These are phyloP conservation scores for Aureobasidium pullulans DNA, from an alignment of 2,329 filamentous ascomycete species.

Conservation along the genomic window DNA sequence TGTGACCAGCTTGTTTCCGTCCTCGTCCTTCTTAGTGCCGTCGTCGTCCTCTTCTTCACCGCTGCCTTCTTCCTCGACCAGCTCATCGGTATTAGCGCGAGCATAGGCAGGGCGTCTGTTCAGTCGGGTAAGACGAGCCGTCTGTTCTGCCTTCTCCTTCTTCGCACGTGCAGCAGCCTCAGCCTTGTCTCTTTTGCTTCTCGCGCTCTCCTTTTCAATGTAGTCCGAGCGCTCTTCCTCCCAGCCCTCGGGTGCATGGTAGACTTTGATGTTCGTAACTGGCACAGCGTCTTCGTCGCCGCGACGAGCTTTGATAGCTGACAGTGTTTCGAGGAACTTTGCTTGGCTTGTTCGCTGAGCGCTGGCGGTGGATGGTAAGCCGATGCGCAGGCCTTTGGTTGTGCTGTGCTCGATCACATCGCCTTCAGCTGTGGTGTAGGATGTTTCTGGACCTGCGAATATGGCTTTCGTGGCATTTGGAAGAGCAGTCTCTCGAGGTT, in stretches of 20 bases:
- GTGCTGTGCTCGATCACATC: slow-evolving; percentile 12
- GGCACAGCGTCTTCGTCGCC: slow-evolving; percentile 32
- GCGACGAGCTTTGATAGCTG: slow-evolving; percentile 34
- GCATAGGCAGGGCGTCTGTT: slow-evolving; percentile 3
- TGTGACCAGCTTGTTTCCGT: slow-evolving; percentile 3
- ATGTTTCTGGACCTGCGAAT: neutral
- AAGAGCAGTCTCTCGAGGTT: slow-evolving; percentile 19
- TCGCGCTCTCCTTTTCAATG: slow-evolving; percentile 12
- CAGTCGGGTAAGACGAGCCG: neutral
- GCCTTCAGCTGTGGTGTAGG: slow-evolving; percentile 13
- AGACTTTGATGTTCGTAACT: slow-evolving; percentile 21
- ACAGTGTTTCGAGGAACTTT: slow-evolving; percentile 34
- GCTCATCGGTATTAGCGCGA: neutral
- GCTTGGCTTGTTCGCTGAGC: slow-evolving; percentile 20
- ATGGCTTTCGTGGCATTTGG: neutral
- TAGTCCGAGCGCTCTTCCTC: slow-evolving; percentile 14
- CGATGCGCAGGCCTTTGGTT: slow-evolving; percentile 11
- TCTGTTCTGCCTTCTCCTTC: neutral
- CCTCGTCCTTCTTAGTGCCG: neutral
- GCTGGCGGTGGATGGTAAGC: slow-evolving; percentile 13
- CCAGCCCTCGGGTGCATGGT: slow-evolving; percentile 17
- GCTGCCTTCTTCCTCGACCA: neutral
- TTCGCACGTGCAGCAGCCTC: neutral
- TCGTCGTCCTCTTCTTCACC: slow-evolving; percentile 3
- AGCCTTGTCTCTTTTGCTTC: slow-evolving; percentile 1